A percentile compares a stretch with the other conserved stretches of the same genome.
These are phyloP conservation scores for Cercophora samala DNA, from an alignment of 495 filamentous ascomycete genomes.

Conservation along the genomic window DNA sequence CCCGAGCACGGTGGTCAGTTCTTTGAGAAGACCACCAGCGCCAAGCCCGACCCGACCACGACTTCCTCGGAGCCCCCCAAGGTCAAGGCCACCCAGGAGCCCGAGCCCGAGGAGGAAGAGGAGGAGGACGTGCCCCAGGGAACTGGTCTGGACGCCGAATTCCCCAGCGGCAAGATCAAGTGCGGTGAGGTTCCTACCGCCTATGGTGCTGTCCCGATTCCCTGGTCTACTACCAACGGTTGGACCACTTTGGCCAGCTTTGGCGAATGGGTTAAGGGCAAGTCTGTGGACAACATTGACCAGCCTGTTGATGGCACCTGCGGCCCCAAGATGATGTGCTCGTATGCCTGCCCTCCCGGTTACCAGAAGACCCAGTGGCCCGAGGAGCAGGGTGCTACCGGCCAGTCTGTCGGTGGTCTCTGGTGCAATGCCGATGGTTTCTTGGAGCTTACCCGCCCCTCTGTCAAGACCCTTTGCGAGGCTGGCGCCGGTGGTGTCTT, in stretches of 20 bases:
- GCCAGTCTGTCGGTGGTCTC: slow-evolving; percentile 86
- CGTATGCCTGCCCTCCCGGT: slow-evolving; percentile 87
- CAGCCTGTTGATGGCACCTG: slow-evolving; percentile 66
- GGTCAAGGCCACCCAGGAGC: slow-evolving; percentile 15
- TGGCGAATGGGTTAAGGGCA: slow-evolving; percentile 38
- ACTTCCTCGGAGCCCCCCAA: slow-evolving; percentile 10
- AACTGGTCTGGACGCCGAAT: slow-evolving; percentile 60
- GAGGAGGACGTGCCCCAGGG: slow-evolving; percentile 28
- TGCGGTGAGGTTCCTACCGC: slow-evolving; percentile 74
- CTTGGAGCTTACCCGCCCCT: slow-evolving; percentile 70
- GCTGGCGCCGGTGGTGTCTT: slow-evolving; percentile 64
- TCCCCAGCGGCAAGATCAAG: slow-evolving; percentile 71
- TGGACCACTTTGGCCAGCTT: slow-evolving; percentile 75
- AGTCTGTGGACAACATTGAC: slow-evolving; percentile 50
- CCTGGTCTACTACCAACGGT: slow-evolving; percentile 65
- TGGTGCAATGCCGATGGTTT: slow-evolving; percentile 72
- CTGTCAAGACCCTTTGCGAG: slow-evolving; percentile 69
- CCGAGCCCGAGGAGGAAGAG: slow-evolving; percentile 6
- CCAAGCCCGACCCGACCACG: slow-evolving; percentile 7
- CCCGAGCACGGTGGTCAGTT: slow-evolving; percentile 33
- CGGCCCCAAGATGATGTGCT: slow-evolving; percentile 68
- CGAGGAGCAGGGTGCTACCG: slow-evolving; percentile 67
- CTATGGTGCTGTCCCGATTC: slow-evolving; percentile 73
- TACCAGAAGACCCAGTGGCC: slow-evolving; percentile 97
- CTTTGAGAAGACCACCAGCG: slow-evolving; percentile 30